Evolutionary conservation across 1,284 basidiomycete species (phyloP).

Genomic region (Ganoderma leucocontextum): DNA sequence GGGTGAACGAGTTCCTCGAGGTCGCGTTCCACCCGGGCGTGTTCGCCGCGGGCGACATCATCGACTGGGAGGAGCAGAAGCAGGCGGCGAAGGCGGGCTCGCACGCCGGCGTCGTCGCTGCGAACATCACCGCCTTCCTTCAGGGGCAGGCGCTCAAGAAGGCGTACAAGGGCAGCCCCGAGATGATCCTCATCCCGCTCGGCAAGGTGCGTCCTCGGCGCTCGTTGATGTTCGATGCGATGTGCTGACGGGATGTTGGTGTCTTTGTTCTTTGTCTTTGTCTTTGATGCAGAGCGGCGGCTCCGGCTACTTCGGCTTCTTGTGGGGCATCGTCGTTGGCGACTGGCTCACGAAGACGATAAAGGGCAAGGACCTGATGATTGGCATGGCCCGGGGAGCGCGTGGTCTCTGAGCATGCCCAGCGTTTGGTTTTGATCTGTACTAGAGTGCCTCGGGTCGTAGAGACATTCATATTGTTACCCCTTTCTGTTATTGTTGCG

Average conservation of each 20-base stretch:
- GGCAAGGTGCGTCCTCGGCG: conserved; percentile 55
- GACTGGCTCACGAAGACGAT: conserved; percentile 37
- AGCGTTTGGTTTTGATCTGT: too few species aligned
- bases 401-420: conserved; percentile 23
- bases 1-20: conserved; percentile 61
- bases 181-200: conserved; percentile 64
- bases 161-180: conserved; percentile 58
- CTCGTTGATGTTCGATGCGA: neutral
- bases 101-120: conserved; percentile 53
- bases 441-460: neutral
- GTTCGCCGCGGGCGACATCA: conserved; percentile 68
- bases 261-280: too few species aligned
- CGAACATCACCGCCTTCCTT: conserved; percentile 59
- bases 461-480: neutral
- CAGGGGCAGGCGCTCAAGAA: conserved; percentile 45
- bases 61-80: conserved; percentile 68
- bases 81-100: conserved; percentile 55
- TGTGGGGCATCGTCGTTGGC: conserved; percentile 53
- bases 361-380: conserved; percentile 40
- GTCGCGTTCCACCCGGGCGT: conserved; percentile 54
- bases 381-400: conserved; percentile 28
- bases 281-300: conserved; percentile 53
- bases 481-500: neutral
- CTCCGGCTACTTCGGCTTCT: conserved; percentile 50
- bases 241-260: conserved; percentile 8